A percentile compares a stretch with the other conserved stretches of the same genome.
phyloP scores from a whole-genome alignment of 2,329 filamentous ascomycete genomes.

The Claviceps quebecensis region DNA sequence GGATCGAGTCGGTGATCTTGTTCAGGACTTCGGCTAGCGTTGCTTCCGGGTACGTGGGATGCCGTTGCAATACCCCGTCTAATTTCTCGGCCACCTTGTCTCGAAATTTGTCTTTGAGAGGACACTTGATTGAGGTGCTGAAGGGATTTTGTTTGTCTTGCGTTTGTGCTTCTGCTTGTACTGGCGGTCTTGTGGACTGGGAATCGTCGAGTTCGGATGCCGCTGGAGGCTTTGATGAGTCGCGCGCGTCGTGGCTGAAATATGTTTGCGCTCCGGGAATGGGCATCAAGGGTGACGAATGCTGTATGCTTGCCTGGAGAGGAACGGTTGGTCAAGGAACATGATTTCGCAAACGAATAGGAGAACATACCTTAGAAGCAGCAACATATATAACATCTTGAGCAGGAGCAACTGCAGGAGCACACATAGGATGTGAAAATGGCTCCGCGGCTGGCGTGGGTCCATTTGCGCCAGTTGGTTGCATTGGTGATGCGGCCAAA shows the following conservation, averaged over 20 bases:
- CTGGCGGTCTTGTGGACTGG: neutral
- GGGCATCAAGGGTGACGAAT: constrained; percentile 16
- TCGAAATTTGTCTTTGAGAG: constrained; percentile 15
- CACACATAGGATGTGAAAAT: neutral
- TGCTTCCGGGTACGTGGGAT: neutral
- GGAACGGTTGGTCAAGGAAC: neutral
- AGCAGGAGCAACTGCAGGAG: no score
- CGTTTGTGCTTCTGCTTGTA: neutral
- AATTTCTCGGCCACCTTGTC: constrained; percentile 5
- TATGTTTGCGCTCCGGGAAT: constrained; percentile 23
- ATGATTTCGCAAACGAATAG: neutral
- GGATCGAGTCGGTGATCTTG: constrained; percentile 13
- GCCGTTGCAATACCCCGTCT: neutral
- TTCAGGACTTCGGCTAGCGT: constrained; percentile 6
- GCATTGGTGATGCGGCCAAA: neutral
- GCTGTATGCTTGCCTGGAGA: neutral
- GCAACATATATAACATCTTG: no score
- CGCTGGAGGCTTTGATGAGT: neutral
- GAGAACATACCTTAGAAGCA: neutral
- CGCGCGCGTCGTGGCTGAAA: constrained; percentile 14
- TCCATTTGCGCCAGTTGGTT: neutral
- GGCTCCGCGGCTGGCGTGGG: neutral
- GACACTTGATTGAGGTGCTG: constrained; percentile 1
- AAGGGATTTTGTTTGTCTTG: constrained; percentile 1
- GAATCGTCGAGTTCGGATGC: neutral